These are phyloP conservation scores for Azolla pinnata DNA, from an alignment of 75 land plant species.

Conservation along the genomic window DNA sequence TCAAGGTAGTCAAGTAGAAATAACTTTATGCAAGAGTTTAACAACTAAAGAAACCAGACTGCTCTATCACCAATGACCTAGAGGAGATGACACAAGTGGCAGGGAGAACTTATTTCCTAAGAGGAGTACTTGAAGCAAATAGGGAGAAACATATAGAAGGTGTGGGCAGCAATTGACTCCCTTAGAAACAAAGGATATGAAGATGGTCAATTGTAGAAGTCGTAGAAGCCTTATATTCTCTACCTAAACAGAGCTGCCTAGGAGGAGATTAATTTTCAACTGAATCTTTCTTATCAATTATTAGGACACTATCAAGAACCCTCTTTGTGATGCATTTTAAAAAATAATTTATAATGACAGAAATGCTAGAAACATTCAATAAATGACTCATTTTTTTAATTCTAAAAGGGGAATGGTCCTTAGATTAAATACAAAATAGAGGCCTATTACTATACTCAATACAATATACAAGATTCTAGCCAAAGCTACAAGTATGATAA, in stretches of 20 bases:
- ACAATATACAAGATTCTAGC: not conserved
- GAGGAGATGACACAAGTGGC: constrained; percentile 1
- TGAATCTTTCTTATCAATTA: not conserved
- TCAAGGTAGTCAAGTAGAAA: not conserved
- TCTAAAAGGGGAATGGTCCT: not conserved
- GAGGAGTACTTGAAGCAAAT: not conserved
- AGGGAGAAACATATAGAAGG: not conserved
- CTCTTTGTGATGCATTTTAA: not conserved
- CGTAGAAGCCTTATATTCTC: not conserved
- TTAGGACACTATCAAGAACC: not conserved
- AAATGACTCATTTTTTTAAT: not conserved
- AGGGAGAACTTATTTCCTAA: not conserved
- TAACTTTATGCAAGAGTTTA: not conserved
- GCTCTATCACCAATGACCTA: not conserved
- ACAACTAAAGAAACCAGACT: not conserved
- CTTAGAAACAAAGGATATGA: not conserved
- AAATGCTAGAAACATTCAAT: not conserved
- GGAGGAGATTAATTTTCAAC: not conserved
- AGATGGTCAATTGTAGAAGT: not conserved
- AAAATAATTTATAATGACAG: not conserved
- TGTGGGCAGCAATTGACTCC: not conserved
- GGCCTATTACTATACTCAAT: not conserved
- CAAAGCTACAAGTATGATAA: not conserved
- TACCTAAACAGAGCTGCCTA: constrained; percentile 1
- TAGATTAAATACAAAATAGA: too few relatives aligned